A percentile compares a stretch with the other conserved stretches of the same genome.
Evolutionary conservation across 345 rosid species (phyloP).

Genomic region (Arabis alpina): DNA sequence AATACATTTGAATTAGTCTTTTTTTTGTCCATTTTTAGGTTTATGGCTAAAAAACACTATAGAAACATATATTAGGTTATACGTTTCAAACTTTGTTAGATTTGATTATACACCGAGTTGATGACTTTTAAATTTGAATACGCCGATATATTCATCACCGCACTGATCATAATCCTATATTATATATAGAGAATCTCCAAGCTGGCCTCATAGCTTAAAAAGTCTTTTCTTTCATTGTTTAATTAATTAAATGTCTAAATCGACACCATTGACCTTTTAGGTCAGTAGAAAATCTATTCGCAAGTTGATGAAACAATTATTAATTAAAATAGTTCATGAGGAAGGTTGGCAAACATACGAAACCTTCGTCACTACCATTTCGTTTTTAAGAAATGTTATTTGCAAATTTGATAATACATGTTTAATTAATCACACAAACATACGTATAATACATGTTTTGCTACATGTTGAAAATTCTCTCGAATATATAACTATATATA

Average conservation of each 20-base stretch:
- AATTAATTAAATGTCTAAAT: conserved; percentile 22
- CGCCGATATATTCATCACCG: neutral
- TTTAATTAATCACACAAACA: neutral
- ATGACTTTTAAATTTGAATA: no score
- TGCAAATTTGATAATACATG: neutral
- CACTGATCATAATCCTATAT: neutral
- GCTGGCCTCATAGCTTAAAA: conserved; percentile 7
- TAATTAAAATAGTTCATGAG: neutral
- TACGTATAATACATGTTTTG: neutral
- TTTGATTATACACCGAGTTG: no score
- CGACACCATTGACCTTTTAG: conserved; percentile 22
- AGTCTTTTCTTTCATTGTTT: conserved; percentile 23
- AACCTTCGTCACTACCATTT: conserved; percentile 2
- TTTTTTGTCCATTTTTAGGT: no score
- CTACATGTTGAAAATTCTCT: neutral
- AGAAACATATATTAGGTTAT: no score
- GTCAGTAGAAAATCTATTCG: conserved; percentile 15
- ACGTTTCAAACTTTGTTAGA: no score
- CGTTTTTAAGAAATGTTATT: neutral
- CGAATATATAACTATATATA: neutral
- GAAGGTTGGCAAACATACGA: conserved; percentile 9
- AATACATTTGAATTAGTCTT: no score
- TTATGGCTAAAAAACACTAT: no score
- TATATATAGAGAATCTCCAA: conserved; percentile 12
- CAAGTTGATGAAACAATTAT: conserved; percentile 12